phyloP scores from a whole-genome alignment of 768 basidiomycete species.

The Lactarius indigo region DNA sequence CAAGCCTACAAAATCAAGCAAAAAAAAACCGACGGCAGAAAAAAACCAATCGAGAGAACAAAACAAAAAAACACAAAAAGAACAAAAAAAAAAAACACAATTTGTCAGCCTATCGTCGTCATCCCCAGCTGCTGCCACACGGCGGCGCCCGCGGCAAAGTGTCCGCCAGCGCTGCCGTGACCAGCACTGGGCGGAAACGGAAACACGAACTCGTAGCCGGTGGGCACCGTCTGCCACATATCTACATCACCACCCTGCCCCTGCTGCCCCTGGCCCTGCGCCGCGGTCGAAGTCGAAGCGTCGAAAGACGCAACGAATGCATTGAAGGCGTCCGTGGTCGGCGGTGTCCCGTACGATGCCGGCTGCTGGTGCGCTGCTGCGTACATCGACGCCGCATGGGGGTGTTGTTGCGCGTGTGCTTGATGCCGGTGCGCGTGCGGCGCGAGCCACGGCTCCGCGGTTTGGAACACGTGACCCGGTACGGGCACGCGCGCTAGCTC shows the following conservation, averaged over 20 bases:
- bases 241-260: slow-evolving; percentile 11
- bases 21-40: background rate
- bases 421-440: slow-evolving; percentile 7
- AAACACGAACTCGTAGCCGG: slow-evolving; percentile 25
- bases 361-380: background rate
- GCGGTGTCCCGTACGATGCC: slow-evolving; percentile 9
- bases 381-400: slow-evolving; percentile 2
- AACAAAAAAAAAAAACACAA: background rate
- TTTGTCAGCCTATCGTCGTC: background rate
- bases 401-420: slow-evolving; percentile 9
- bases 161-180: background rate
- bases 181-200: slow-evolving; percentile 6
- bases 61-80: background rate
- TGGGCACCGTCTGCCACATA: slow-evolving; percentile 23
- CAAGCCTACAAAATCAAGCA: slow-evolving; percentile 13
- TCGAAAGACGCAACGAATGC: slow-evolving; percentile 8
- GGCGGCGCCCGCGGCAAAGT: background rate
- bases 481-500: slow-evolving; percentile 20
- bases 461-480: slow-evolving; percentile 9
- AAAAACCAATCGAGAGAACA: background rate
- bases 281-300: background rate
- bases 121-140: background rate
- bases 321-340: slow-evolving; percentile 2
- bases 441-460: slow-evolving; percentile 12
- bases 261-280: background rate